Evolutionary conservation across 768 basidiomycete species (phyloP).

Genomic region (Tylopilus subfusipes): DNA sequence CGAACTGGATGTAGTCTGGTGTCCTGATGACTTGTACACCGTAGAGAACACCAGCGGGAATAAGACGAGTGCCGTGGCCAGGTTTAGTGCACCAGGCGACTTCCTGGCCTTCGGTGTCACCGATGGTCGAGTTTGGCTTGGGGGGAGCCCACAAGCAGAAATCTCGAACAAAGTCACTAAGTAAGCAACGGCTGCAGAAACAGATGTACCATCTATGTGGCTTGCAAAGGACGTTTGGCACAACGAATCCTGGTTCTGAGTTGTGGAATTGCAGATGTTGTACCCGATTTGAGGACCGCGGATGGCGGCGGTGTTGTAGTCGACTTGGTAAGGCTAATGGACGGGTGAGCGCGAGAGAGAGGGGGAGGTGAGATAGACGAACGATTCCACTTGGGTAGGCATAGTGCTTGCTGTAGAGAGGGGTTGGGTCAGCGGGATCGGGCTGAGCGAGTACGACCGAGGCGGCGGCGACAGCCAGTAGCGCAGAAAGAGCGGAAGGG

Average conservation of each 20-base stretch:
- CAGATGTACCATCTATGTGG: slow-evolving; percentile 40
- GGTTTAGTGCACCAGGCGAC: slow-evolving; percentile 78
- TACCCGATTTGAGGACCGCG: slow-evolving; percentile 64
- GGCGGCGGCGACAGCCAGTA: slow-evolving; percentile 32
- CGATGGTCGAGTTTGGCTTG: slow-evolving; percentile 51
- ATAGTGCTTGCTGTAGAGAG: slow-evolving; percentile 46
- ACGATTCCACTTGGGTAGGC: slow-evolving; percentile 45
- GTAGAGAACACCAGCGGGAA: slow-evolving; percentile 59
- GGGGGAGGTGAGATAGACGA: slow-evolving; percentile 4
- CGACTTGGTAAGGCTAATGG: slow-evolving; percentile 49
- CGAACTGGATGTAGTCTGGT: slow-evolving; percentile 55
- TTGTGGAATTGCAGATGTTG: slow-evolving; percentile 66
- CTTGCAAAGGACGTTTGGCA: slow-evolving; percentile 74
- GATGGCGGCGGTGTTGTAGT: slow-evolving; percentile 33
- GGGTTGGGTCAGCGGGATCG: slow-evolving; percentile 42
- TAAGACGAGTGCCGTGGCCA: slow-evolving; percentile 67
- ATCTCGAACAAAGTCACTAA: slow-evolving; percentile 37
- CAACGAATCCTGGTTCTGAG: slow-evolving; percentile 53
- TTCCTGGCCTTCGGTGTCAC: slow-evolving; percentile 63
- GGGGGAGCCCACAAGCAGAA: slow-evolving; percentile 67
- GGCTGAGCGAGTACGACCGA: slow-evolving; percentile 32
- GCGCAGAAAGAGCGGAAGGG: slow-evolving; percentile 39
- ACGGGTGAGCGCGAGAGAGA: background rate
- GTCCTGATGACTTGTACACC: slow-evolving; percentile 66
- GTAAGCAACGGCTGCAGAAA: background rate